Evolutionary conservation across 2,329 filamentous ascomycete genomes (phyloP).

Genomic region (Microcyclospora tardicrescens): DNA sequence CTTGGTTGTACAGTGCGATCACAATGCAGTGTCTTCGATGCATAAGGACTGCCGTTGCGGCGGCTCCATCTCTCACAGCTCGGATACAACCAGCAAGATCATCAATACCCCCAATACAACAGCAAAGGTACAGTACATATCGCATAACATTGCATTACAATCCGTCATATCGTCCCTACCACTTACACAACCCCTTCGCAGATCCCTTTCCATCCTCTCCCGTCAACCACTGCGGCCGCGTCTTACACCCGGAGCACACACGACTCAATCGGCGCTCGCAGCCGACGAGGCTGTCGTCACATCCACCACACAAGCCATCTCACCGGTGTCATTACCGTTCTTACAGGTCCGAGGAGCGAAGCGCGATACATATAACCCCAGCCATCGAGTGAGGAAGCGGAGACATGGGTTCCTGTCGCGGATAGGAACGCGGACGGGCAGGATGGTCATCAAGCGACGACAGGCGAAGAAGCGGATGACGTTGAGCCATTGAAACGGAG

Average conservation of each 20-base stretch:
- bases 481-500: conserved; percentile 35
- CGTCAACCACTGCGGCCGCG: conserved; percentile 5
- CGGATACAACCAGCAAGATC: neutral
- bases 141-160: neutral
- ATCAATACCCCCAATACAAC: neutral
- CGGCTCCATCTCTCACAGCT: neutral
- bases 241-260: neutral
- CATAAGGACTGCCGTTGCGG: neutral
- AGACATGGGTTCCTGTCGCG: conserved; percentile 47
- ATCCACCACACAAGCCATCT: conserved; percentile 2
- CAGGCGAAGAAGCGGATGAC: conserved; percentile 39
- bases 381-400: conserved; percentile 46
- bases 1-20: neutral
- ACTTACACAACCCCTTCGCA: conserved; percentile 1
- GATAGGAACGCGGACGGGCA: conserved; percentile 39
- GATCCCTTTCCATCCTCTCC: conserved; percentile 8
- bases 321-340: conserved; percentile 11
- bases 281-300: conserved; percentile 4
- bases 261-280: conserved; percentile 1
- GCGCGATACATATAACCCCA: conserved; percentile 46
- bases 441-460: conserved; percentile 41
- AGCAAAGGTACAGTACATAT: neutral
- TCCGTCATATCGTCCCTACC: neutral
- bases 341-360: conserved; percentile 33
- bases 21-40: neutral